phyloP scores from a whole-genome alignment of 441 rosid species.

The Populus tomentosa region DNA sequence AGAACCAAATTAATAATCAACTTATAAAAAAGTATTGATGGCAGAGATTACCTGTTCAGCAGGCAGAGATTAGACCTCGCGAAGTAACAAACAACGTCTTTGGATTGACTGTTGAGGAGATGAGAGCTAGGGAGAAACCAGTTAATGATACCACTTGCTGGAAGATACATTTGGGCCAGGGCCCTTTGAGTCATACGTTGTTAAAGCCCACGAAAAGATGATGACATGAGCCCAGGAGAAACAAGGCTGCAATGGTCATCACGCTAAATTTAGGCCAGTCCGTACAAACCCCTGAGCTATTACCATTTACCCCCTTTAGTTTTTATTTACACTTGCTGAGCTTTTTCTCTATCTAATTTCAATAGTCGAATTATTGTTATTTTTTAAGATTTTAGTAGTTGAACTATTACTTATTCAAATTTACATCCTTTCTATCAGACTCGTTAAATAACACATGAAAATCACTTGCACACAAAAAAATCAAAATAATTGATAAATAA shows the following conservation, averaged over 20 bases:
- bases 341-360: too few relatives aligned
- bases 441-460: too few relatives aligned
- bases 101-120: background rate
- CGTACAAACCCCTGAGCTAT: background rate
- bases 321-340: too few relatives aligned
- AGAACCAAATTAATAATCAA: background rate
- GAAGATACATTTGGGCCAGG: background rate
- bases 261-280: background rate
- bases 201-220: background rate
- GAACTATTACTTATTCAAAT: too few relatives aligned
- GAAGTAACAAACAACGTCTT: background rate
- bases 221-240: background rate
- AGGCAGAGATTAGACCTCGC: background rate
- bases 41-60: background rate
- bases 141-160: background rate
- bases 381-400: too few relatives aligned
- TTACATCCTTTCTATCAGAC: too few relatives aligned
- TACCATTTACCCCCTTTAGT: background rate
- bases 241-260: background rate
- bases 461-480: too few relatives aligned
- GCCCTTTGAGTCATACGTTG: background rate
- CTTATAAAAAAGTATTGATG: background rate
- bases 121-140: background rate
- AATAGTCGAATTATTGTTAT: too few relatives aligned
- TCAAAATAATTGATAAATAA: too few relatives aligned